A percentile compares a stretch with the other conserved stretches of the same genome.
These are phyloP conservation scores for Blastomyces silverae DNA, from an alignment of 2,329 filamentous ascomycete species.

Conservation along the genomic window DNA sequence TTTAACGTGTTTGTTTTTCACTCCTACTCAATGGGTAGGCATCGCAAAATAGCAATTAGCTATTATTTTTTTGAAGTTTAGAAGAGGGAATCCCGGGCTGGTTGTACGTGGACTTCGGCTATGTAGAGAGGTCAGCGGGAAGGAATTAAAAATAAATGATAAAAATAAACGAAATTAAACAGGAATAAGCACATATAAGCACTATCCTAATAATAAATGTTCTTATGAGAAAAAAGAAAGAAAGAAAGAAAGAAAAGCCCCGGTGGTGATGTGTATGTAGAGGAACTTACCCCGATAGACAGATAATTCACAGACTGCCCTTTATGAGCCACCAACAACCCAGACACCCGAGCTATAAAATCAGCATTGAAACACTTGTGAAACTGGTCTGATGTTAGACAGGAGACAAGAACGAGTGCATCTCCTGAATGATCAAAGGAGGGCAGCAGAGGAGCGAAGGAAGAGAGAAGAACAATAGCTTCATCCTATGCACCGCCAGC, in stretches of 20 bases:
- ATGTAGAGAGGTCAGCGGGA: neutral
- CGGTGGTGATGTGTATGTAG: neutral
- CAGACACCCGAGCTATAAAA: neutral
- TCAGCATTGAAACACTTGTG: slow-evolving; percentile 1
- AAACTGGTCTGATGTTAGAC: neutral
- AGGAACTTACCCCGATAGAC: neutral
- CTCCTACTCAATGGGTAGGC: neutral
- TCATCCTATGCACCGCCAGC: neutral
- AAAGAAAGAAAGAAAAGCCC: neutral
- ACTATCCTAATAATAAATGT: neutral
- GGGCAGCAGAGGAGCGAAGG: neutral
- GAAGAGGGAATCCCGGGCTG: neutral
- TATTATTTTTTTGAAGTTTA: neutral
- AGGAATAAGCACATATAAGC: neutral
- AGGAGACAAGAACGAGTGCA: neutral
- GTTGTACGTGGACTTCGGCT: neutral
- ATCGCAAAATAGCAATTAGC: neutral
- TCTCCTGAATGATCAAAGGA: neutral
- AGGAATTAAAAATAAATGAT: neutral
- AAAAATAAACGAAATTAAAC: neutral
- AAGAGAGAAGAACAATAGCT: neutral
- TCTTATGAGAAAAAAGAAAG: neutral
- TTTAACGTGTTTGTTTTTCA: neutral
- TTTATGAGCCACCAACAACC: neutral
- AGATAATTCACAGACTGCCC: neutral